Conservation (phyloP, 768 basidiomycete species). For the Omphalotus guepiniiformis region DNA sequence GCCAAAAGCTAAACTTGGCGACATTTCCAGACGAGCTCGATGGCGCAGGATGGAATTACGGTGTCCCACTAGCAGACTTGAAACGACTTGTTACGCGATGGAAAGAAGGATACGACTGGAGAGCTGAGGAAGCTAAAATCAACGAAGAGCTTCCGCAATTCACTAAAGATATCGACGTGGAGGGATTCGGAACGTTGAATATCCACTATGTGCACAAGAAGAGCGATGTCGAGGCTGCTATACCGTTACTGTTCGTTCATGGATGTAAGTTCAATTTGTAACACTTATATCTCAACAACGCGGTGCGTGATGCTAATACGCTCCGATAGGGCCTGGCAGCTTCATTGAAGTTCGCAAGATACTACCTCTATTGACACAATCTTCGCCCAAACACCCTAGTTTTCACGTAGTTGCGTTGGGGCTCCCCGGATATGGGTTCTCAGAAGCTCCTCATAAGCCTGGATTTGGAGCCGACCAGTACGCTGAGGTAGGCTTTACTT, state of each 20-base stretch:
- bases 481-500: slow-evolving; percentile 25
- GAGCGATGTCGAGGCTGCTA: slow-evolving; percentile 17
- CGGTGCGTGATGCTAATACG: neutral
- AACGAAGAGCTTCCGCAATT: slow-evolving; percentile 30
- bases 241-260: slow-evolving; percentile 13
- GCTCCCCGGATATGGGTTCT: slow-evolving; percentile 44
- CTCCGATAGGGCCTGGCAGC: slow-evolving; percentile 38
- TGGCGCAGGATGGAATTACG: slow-evolving; percentile 29
- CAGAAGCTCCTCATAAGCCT: slow-evolving; percentile 35
- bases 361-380: slow-evolving; percentile 33
- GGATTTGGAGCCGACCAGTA: slow-evolving; percentile 35
- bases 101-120: slow-evolving; percentile 44
- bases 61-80: slow-evolving; percentile 36
- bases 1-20: slow-evolving; percentile 16
- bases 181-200: slow-evolving; percentile 26
- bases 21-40: slow-evolving; percentile 22
- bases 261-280: slow-evolving; percentile 8
- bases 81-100: slow-evolving; percentile 35
- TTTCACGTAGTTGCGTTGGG: slow-evolving; percentile 46
- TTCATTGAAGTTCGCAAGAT: slow-evolving; percentile 39
- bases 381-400: slow-evolving; percentile 28
- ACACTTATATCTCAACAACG: too few relatives aligned
- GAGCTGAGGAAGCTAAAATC: slow-evolving; percentile 23
- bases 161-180: slow-evolving; percentile 27
- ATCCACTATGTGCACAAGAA: slow-evolving; percentile 33